These are phyloP conservation scores for Sungouiozyma intestinalis DNA, from an alignment of 805 yeast species.

Conservation along the genomic window DNA sequence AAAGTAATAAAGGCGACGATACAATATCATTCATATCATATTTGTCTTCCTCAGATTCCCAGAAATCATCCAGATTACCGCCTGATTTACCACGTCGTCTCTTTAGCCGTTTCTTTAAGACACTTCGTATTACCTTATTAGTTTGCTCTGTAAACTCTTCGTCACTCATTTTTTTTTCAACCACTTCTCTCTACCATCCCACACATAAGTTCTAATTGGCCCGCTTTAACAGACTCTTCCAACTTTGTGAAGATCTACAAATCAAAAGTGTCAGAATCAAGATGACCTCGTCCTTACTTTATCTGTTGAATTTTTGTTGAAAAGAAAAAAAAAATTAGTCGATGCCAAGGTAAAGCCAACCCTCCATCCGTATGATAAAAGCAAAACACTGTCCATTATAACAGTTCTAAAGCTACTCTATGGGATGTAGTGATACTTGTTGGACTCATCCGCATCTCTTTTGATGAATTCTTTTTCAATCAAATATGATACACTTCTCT, in stretches of 20 bases:
- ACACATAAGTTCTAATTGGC: neutral
- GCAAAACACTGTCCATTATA: too few species aligned
- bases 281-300: constrained; percentile 5
- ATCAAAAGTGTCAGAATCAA: neutral
- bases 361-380: too few species aligned
- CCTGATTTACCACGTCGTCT: neutral
- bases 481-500: constrained; percentile 61
- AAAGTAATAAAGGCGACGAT: constrained; percentile 70
- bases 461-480: constrained; percentile 74
- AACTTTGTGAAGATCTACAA: too few species aligned
- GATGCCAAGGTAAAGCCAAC: too few species aligned
- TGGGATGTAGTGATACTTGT: constrained; percentile 8
- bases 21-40: neutral
- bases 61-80: neutral
- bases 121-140: neutral
- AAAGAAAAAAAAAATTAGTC: neutral
- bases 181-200: neutral
- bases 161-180: neutral
- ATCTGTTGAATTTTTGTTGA: neutral
- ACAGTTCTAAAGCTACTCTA: neutral
- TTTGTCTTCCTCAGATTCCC: neutral
- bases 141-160: neutral
- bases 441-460: constrained; percentile 51
- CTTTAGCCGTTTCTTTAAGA: neutral
- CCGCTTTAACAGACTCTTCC: constrained; percentile 1